phyloP scores from a whole-genome alignment of 768 basidiomycete genomes.

The Pisolithus albus region DNA sequence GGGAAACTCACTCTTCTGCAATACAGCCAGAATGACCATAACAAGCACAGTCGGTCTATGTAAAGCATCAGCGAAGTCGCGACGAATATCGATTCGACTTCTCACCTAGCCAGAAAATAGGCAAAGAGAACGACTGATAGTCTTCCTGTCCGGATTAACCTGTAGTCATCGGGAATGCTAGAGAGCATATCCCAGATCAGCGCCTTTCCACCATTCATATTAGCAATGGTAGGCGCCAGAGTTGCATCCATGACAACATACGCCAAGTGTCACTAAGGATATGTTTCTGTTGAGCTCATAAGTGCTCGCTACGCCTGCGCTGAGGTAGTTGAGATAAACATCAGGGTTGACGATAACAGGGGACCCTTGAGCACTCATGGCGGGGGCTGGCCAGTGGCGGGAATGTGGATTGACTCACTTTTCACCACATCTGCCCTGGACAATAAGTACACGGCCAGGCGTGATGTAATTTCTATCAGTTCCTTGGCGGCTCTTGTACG shows the following conservation, averaged over 20 bases:
- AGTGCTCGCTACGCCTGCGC: background rate
- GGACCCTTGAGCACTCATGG: background rate
- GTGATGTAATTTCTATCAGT: too few relatives aligned
- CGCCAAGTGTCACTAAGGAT: background rate
- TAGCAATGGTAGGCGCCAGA: background rate
- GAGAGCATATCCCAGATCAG: slow-evolving; percentile 22
- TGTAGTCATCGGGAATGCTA: slow-evolving; percentile 16
- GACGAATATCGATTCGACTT: background rate
- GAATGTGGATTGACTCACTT: too few relatives aligned
- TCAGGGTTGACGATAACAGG: background rate
- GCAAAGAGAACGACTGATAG: slow-evolving; percentile 13
- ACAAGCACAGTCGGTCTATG: slow-evolving; percentile 10
- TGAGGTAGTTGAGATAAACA: background rate
- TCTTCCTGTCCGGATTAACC: slow-evolving; percentile 10
- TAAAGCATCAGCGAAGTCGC: slow-evolving; percentile 3
- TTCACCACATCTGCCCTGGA: too few relatives aligned
- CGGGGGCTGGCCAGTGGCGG: too few relatives aligned
- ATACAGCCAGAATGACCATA: slow-evolving; percentile 8
- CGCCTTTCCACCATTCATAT: slow-evolving; percentile 9
- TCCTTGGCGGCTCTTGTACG: too few relatives aligned
- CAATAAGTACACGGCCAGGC: too few relatives aligned
- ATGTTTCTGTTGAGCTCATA: background rate
- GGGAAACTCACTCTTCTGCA: slow-evolving; percentile 16
- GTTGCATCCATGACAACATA: background rate
- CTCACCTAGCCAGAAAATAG: slow-evolving; percentile 20